Base-by-base conservation (phyloP, 139 green algal species). In the Monoraphidium neglectum region DNA sequence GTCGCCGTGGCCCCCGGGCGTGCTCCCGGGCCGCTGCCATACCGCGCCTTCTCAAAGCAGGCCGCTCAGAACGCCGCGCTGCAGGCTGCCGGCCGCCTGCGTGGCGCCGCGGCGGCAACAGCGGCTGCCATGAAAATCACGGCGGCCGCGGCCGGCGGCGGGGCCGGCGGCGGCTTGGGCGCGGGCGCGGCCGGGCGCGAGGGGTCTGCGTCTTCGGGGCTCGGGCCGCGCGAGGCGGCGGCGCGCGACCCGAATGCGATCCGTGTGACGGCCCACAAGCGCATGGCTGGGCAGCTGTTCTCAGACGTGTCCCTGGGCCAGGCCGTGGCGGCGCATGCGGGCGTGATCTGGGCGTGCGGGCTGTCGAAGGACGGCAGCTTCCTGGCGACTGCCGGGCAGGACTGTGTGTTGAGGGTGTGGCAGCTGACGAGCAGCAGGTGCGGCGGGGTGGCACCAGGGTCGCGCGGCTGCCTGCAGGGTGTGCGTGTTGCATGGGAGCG, bases 321-420 rank as follows among this genome's bases (percentile, higher is more conserved):
- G 49, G 46, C 32, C 16, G 43, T 30, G 71, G 36, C 47, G 72
- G 73, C 38, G 49, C 36, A 79, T n/a, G 33, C 12, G n/a, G 73
- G 73, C 18, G 90, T 93, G 38, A 74, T 98, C 30, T 98, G 94
- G 94, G 86, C 78, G 13, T 79, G 92, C 62, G 83, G 87, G 66
- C 95, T 98, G 77, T 89, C 60, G 68, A 56, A 66, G 2, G 88
- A 93, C 37, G 90, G 92, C 2, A 80, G 72, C 3, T 93, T 93
- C 80, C 79, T 98, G 54, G 95, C 95, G 1, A 92, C 83, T 40
- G 94, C 84, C 4, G 95, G 95, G 2, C 93, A 98, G 70, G 95
- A 99, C 74, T 77, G 77, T 12, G 68, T 94, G 2, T 79, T 97
- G 35, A 43, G 84, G 0, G 77, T 97, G 59, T 97, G 93, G 92